Percentiles rank a stretch among this genome's conserved stretches.
Evolutionary conservation across 2,329 filamentous ascomycete species (phyloP).

Genomic region (Penicillium sp.): DNA sequence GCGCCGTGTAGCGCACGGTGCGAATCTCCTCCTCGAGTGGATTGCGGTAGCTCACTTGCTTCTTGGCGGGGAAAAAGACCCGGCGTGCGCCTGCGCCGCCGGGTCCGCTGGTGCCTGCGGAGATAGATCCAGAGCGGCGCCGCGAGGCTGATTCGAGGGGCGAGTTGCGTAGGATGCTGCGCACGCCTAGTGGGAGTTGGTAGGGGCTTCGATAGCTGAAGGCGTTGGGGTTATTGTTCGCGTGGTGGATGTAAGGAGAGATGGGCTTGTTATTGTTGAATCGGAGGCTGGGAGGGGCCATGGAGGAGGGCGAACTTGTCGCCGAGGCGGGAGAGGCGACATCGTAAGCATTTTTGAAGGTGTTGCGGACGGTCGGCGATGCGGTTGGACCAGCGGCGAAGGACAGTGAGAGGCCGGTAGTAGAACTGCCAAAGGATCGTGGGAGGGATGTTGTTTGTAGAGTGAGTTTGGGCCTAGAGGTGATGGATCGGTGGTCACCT

Average conservation of each 20-base stretch:
- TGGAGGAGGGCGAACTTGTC: constrained; percentile 38
- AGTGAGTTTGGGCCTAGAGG: constrained; percentile 59
- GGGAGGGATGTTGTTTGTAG: constrained; percentile 58
- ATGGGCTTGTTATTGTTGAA: constrained; percentile 28
- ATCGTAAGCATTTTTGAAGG: constrained; percentile 62
- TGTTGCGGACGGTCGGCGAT: constrained; percentile 63
- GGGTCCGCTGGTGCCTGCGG: constrained; percentile 33
- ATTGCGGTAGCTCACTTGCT: constrained; percentile 58
- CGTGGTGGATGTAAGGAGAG: constrained; percentile 30
- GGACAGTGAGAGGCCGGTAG: constrained; percentile 55
- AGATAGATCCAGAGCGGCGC: constrained; percentile 43
- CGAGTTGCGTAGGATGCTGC: constrained; percentile 52
- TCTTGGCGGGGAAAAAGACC: constrained; percentile 56
- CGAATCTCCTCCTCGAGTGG: constrained; percentile 62
- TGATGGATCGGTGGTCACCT: constrained; percentile 20
- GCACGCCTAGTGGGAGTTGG: constrained; percentile 46
- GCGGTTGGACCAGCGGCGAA: constrained; percentile 50
- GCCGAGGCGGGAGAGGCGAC: constrained; percentile 41
- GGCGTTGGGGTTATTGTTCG: constrained; percentile 11
- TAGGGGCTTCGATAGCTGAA: constrained; percentile 35
- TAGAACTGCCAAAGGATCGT: constrained; percentile 56
- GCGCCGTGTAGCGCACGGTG: constrained; percentile 56
- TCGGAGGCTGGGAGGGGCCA: constrained; percentile 24
- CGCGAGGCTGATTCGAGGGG: constrained; percentile 40
- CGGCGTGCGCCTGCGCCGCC: constrained; percentile 35